Conservation (phyloP, 441 rosid genomes). For the Populus tomentosa region DNA sequence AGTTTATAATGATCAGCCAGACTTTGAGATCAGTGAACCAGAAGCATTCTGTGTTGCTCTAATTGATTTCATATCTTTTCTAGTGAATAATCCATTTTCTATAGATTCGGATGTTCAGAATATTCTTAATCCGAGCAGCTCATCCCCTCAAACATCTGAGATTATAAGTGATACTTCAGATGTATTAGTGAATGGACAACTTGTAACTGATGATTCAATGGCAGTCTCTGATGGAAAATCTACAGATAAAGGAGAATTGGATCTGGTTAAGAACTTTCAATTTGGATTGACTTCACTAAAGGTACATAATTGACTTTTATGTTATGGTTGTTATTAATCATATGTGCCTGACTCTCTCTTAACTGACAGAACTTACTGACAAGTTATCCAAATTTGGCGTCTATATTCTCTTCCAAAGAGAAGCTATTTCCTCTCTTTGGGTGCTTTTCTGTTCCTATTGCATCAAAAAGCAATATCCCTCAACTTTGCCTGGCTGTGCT, state of each 20-base stretch:
- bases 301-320: constrained; percentile 40
- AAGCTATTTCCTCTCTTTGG: constrained; percentile 89
- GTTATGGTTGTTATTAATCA: constrained; percentile 3
- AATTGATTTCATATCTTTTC: constrained; percentile 70
- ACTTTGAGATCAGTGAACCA: constrained; percentile 95
- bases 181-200: constrained; percentile 39
- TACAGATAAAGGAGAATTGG: constrained; percentile 47
- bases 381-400: constrained; percentile 81
- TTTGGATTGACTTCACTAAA: constrained; percentile 85
- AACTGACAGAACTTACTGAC: constrained; percentile 75
- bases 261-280: constrained; percentile 58
- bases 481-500: constrained; percentile 86
- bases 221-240: constrained; percentile 41
- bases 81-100: constrained; percentile 51
- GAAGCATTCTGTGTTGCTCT: constrained; percentile 93
- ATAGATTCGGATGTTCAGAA: constrained; percentile 38
- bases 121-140: constrained; percentile 24
- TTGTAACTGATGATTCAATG: constrained; percentile 35
- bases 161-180: constrained; percentile 33
- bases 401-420: constrained; percentile 89
- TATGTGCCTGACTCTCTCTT: constrained; percentile 30
- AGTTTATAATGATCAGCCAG: constrained; percentile 98
- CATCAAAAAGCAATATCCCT: constrained; percentile 79
- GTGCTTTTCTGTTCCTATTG: constrained; percentile 81
- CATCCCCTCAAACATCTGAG: constrained; percentile 39